Conservation (phyloP, 1,139 yeast species). For the Saccharomyces hybrid region DNA sequence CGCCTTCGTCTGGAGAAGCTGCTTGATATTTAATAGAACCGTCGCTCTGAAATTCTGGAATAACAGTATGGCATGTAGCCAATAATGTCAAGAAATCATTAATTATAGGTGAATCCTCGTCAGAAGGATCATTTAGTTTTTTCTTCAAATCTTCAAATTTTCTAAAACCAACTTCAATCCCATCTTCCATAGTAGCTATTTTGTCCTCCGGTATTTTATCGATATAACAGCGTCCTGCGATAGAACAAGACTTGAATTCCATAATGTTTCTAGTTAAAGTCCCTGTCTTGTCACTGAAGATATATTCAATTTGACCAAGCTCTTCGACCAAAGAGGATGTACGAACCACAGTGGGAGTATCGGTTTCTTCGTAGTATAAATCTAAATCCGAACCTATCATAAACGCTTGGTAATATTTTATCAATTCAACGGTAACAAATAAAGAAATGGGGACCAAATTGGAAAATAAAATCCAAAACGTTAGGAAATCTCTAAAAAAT, state of each 20-base stretch:
- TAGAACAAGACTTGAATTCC: slow-evolving; percentile 93
- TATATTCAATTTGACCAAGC: slow-evolving; percentile 89
- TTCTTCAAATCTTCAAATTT: slow-evolving; percentile 58
- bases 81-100: slow-evolving; percentile 77
- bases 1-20: slow-evolving; percentile 99
- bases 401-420: slow-evolving; percentile 90
- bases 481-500: slow-evolving; percentile 80
- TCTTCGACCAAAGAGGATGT: slow-evolving; percentile 95
- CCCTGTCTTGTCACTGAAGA: slow-evolving; percentile 95
- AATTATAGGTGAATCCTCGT: slow-evolving; percentile 55
- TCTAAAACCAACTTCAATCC: slow-evolving; percentile 74
- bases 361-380: slow-evolving; percentile 78
- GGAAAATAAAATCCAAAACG: slow-evolving; percentile 93
- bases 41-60: slow-evolving; percentile 66
- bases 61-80: slow-evolving; percentile 95
- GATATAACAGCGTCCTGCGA: slow-evolving; percentile 87
- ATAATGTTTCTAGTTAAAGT: slow-evolving; percentile 89
- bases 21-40: slow-evolving; percentile 87
- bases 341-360: slow-evolving; percentile 90
- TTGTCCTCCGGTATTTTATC: slow-evolving; percentile 89
- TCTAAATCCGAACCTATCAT: slow-evolving; percentile 92
- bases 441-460: slow-evolving; percentile 92
- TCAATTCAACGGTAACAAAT: slow-evolving; percentile 91
- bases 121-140: slow-evolving; percentile 40
- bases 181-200: slow-evolving; percentile 62